phyloP scores from a whole-genome alignment of 768 basidiomycete species.

The Lactifluus volemus region DNA sequence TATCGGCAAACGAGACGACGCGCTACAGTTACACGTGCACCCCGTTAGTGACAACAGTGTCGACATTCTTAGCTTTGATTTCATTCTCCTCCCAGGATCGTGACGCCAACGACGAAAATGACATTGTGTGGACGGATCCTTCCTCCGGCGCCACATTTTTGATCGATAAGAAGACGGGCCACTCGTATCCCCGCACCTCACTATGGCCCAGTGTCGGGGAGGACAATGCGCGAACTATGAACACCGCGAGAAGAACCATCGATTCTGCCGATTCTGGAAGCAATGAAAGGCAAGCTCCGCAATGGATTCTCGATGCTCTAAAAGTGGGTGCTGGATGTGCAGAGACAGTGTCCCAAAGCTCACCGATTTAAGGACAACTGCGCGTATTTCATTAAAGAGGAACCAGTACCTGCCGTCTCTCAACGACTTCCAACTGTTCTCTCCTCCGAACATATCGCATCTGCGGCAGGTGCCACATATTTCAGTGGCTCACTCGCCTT shows the following conservation, averaged over 20 bases:
- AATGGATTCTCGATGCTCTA: constrained; percentile 58
- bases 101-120: constrained; percentile 20
- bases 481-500: not conserved
- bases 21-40: not conserved
- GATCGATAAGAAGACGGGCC: constrained; percentile 62
- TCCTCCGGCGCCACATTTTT: constrained; percentile 46
- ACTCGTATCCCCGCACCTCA: constrained; percentile 40
- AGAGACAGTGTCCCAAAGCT: not conserved
- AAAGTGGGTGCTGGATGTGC: constrained; percentile 30
- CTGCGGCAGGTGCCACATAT: not conserved
- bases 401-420: constrained; percentile 35
- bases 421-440: constrained; percentile 16
- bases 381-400: constrained; percentile 41
- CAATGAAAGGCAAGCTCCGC: constrained; percentile 33
- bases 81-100: not conserved
- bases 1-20: not conserved
- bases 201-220: constrained; percentile 8
- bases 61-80: not conserved
- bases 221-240: constrained; percentile 15
- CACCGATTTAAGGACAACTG: constrained; percentile 39
- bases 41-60: not conserved
- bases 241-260: constrained; percentile 20
- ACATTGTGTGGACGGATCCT: constrained; percentile 56
- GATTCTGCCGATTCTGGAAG: not conserved
- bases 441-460: not conserved